phyloP scores from a whole-genome alignment of 176 grass and related monocot genomes.

The Chrysopogon serrulatus region DNA sequence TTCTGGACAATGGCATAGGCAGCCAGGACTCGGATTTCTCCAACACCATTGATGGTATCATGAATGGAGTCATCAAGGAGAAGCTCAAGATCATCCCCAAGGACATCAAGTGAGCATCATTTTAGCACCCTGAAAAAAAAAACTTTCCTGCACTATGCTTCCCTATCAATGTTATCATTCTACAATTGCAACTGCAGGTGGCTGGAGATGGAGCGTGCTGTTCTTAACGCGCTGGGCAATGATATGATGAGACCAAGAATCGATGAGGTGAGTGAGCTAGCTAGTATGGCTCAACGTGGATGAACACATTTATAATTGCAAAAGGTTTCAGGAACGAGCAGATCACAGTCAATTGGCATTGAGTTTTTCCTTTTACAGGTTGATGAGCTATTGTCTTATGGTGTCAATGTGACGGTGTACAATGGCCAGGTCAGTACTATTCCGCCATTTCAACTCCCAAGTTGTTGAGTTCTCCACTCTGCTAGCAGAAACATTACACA shows the following conservation, averaged over 20 bases:
- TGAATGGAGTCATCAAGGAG: conserved; percentile 76
- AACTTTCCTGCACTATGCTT: not conserved
- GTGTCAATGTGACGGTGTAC: conserved; percentile 64
- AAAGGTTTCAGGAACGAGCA: not conserved
- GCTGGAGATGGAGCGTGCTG: not conserved
- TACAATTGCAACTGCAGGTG: not conserved
- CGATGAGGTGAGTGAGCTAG: conserved; percentile 34
- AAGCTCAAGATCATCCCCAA: conserved; percentile 86
- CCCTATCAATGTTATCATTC: not conserved
- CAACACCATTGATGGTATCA: conserved; percentile 33
- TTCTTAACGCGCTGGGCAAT: conserved; percentile 40
- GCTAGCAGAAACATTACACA: not conserved
- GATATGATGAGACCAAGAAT: conserved; percentile 92
- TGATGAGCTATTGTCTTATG: conserved; percentile 51
- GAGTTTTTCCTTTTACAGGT: not conserved
- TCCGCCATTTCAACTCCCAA: not conserved
- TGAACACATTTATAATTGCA: not conserved
- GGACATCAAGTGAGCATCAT: not conserved
- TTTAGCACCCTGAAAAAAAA: not conserved
- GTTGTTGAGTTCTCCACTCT: not conserved
- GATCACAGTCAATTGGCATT: no score
- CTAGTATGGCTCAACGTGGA: not conserved
- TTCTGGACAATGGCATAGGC: conserved; percentile 34
- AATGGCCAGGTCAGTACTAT: conserved; percentile 49
- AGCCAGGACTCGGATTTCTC: not conserved